phyloP scores from a whole-genome alignment of 768 basidiomycete species.

The Albatrellus ellisii region DNA sequence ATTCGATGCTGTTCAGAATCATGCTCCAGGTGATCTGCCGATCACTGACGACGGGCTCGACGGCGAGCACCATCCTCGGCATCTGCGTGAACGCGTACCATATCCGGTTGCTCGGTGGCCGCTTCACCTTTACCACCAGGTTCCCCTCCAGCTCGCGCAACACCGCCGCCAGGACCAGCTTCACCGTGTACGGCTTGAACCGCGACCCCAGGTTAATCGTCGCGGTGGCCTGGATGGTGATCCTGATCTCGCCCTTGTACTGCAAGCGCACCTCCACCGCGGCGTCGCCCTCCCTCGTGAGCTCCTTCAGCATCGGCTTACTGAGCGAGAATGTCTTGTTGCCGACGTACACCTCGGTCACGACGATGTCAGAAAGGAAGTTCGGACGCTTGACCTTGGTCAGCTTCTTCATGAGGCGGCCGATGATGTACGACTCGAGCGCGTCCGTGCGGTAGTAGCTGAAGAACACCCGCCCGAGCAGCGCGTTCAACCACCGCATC shows the following conservation, averaged over 20 bases:
- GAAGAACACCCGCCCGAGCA: conserved; percentile 88
- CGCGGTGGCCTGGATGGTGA: conserved; percentile 83
- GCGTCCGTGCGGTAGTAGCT: conserved; percentile 75
- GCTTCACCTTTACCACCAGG: conserved; percentile 77
- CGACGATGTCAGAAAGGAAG: conserved; percentile 74
- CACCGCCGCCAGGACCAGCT: conserved; percentile 79
- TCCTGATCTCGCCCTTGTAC: conserved; percentile 80
- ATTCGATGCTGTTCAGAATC: conserved; percentile 84
- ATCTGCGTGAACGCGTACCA: conserved; percentile 93
- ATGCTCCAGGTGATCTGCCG: conserved; percentile 91
- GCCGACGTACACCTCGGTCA: conserved; percentile 85
- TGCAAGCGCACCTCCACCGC: conserved; percentile 74
- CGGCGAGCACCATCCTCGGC: conserved; percentile 78
- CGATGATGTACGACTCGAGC: conserved; percentile 78
- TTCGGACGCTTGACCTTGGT: conserved; percentile 82
- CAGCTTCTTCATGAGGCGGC: conserved; percentile 85
- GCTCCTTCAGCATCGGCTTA: conserved; percentile 97
- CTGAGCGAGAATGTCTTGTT: conserved; percentile 74
- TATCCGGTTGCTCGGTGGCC: conserved; percentile 89
- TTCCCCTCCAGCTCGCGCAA: conserved; percentile 88
- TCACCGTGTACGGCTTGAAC: conserved; percentile 84
- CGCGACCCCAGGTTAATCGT: conserved; percentile 59
- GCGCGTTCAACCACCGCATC: conserved; percentile 94
- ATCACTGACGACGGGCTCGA: conserved; percentile 91
- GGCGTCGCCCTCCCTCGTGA: conserved; percentile 89